Evolutionary conservation across 257 asterid genomes (phyloP), one percentile per base, ranked within the genome.

Genomic region (Prunella vulgaris): DNA sequence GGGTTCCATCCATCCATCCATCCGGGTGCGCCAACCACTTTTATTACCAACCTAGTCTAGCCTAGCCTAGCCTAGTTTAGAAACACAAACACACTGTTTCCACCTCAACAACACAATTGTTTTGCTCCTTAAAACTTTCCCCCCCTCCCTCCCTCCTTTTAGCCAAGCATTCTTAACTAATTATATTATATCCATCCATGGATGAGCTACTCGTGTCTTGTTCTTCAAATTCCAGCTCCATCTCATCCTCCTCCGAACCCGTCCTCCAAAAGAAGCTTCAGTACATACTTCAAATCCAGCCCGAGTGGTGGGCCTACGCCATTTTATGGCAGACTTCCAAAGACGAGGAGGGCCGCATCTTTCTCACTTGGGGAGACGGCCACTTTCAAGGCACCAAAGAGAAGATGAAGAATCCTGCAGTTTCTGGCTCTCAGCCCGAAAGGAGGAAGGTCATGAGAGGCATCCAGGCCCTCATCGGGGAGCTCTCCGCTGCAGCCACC

Each of bases 361-460:
- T 63, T 20, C 83, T 87, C 42, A 75, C 72, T 21, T 87, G 90
- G 88, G 87, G 77, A 22, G 93, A 87, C 61, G 90, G 93, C 68
- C 80, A 81, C 59, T 91, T 89, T 48, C 89, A 86, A 14, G 95
- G 89, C 10, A 75, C 86, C 3, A 80, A 69, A 32, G 51, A 52
- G 17, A 37, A 42, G n/a, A 4, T 46, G 17, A 37, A 42, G n/a
- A 4, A 15, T 10, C 38, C 59, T n/a, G n/a, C n/a, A 20, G 40
- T 4, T 1, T 10, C 82, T 1, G 71, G 27, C 51, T 14, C 64
- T 9, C 90, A 81, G 67, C 80, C 84, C 4, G 93, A 90, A 58
- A 65, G 95, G 5, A 78, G 54, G 76, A 85, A 84, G 12, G 86
- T 84, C 7, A 84, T 86, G 85, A 71, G 77, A 15, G 97, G 82